Percentiles rank a stretch among this genome's conserved stretches.
Conservation (phyloP, 495 filamentous ascomycete species). For the Penicillium pulvis region DNA sequence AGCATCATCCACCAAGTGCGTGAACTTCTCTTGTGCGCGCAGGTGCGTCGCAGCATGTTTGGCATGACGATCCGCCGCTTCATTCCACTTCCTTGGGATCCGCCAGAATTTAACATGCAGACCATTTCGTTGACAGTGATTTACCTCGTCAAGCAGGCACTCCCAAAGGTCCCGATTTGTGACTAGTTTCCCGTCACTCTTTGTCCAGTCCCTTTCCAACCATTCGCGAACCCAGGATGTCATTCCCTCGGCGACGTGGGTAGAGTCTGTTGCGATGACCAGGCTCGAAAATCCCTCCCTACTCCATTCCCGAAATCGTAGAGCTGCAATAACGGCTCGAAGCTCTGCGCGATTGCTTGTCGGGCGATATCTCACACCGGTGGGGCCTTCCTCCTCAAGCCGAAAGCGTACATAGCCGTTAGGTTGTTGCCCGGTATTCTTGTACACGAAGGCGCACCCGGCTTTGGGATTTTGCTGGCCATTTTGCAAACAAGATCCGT, state of each 20-base stretch:
- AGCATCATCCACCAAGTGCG: not conserved
- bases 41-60: not conserved
- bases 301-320: slow-evolving; percentile 18
- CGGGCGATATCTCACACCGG: not conserved
- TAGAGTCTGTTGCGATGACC: slow-evolving; percentile 42
- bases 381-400: not conserved
- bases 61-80: not conserved
- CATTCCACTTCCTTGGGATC: not conserved
- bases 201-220: slow-evolving; percentile 28
- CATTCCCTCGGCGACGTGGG: slow-evolving; percentile 37
- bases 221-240: slow-evolving; percentile 30
- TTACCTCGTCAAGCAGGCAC: slow-evolving; percentile 19
- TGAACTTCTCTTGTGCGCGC: not conserved
- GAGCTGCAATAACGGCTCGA: slow-evolving; percentile 43
- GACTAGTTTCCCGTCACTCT: slow-evolving; percentile 17
- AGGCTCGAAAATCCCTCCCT: slow-evolving; percentile 21
- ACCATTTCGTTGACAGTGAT: slow-evolving; percentile 19
- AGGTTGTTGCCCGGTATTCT: not conserved
- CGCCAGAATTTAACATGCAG: slow-evolving; percentile 36
- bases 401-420: not conserved
- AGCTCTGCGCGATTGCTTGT: slow-evolving; percentile 47
- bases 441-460: slow-evolving; percentile 8
- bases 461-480: not conserved
- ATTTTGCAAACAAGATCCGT: slow-evolving; percentile 5
- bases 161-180: slow-evolving; percentile 46